Percentiles rank a stretch among this genome's conserved stretches.
Evolutionary conservation across 306 rosid genomes (phyloP).

Genomic region (Clitoria ternatea): DNA sequence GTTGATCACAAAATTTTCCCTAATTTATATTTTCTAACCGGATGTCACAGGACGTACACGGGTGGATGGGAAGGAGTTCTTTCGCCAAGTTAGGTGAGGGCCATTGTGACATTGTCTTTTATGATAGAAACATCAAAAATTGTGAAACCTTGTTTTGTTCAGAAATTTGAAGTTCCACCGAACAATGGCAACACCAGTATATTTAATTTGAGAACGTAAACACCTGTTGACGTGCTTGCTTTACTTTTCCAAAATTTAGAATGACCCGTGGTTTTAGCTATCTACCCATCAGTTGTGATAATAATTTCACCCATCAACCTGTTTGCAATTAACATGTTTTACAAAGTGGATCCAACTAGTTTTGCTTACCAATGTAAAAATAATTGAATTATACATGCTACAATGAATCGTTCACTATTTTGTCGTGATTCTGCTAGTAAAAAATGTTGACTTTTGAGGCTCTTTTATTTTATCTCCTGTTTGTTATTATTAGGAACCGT

Average conservation of each 20-base stretch:
- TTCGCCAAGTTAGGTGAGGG: constrained; percentile 95
- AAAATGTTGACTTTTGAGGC: neutral
- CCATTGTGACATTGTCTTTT: too few relatives aligned
- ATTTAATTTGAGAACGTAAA: neutral
- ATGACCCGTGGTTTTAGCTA: neutral
- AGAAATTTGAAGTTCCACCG: neutral
- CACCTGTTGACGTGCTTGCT: neutral
- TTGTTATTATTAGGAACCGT: constrained; percentile 62
- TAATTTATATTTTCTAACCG: neutral
- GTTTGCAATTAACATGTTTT: neutral
- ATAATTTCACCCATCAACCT: neutral
- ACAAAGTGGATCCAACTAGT: neutral
- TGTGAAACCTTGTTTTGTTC: neutral
- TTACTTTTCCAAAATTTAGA: neutral
- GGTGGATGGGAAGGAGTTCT: constrained; percentile 91
- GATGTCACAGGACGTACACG: constrained; percentile 70
- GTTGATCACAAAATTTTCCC: neutral
- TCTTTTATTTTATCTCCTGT: neutral
- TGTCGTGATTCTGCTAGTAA: neutral
- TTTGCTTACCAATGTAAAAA: neutral
- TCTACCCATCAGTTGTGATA: neutral
- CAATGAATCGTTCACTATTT: neutral
- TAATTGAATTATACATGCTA: neutral
- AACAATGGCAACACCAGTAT: neutral
- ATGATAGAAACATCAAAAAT: neutral